Evolutionary conservation across 495 filamentous ascomycete genomes (phyloP).

Genomic region (Neurospora intermedia): DNA sequence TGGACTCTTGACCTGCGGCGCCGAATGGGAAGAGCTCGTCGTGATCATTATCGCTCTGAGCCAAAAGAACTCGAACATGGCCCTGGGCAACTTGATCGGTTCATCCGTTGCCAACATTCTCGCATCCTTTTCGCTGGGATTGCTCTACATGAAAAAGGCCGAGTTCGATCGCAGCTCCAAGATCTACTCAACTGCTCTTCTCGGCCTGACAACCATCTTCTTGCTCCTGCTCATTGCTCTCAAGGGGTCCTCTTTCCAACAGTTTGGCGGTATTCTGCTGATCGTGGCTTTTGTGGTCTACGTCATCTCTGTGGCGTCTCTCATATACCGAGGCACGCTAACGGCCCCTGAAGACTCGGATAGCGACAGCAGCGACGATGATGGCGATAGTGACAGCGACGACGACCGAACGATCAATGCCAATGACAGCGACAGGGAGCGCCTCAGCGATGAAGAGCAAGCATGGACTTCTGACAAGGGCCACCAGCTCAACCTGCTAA

Average conservation of each 20-base stretch:
- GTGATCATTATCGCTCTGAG: constrained; percentile 40
- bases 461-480: background rate
- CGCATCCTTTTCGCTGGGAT: constrained; percentile 43
- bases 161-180: constrained; percentile 37
- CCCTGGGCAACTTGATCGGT: constrained; percentile 45
- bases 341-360: constrained; percentile 24
- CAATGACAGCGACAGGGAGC: constrained; percentile 26
- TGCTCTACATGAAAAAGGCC: constrained; percentile 28
- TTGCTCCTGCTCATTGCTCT: constrained; percentile 25
- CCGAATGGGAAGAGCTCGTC: constrained; percentile 50
- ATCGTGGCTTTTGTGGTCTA: constrained; percentile 37
- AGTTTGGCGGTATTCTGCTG: constrained; percentile 26
- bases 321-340: constrained; percentile 36
- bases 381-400: constrained; percentile 15
- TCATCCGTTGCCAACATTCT: constrained; percentile 48
- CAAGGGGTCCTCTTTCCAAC: background rate
- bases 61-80: constrained; percentile 37
- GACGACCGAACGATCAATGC: background rate
- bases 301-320: constrained; percentile 32
- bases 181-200: constrained; percentile 34
- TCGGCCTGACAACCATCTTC: constrained; percentile 27
- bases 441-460: background rate
- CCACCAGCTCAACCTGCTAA: background rate
- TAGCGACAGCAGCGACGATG: constrained; percentile 15
- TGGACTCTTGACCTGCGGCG: constrained; percentile 43